A percentile compares a stretch with the other conserved stretches of the same genome.
These are phyloP conservation scores for Globisporangium canariense DNA, from an alignment of 352 stramenopile species.

Conservation along the genomic window DNA sequence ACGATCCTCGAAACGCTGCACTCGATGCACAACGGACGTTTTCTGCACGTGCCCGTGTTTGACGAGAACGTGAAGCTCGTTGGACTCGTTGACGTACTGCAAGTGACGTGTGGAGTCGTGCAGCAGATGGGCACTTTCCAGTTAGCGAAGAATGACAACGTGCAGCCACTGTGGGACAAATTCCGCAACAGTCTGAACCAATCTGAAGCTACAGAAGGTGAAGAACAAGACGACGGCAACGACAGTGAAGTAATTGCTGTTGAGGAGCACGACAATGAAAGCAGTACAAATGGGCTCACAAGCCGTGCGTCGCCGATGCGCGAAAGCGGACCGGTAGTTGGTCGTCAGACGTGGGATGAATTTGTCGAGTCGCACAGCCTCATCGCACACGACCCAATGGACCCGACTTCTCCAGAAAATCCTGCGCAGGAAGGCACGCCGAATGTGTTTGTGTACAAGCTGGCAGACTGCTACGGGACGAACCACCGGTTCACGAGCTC, in stretches of 20 bases:
- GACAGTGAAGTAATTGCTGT: slow-evolving; percentile 10
- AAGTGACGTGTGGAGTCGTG: slow-evolving; percentile 88
- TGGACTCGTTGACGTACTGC: slow-evolving; percentile 95
- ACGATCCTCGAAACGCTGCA: slow-evolving; percentile 96
- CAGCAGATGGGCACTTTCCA: slow-evolving; percentile 85
- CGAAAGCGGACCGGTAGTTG: slow-evolving; percentile 27
- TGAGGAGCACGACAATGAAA: slow-evolving; percentile 1
- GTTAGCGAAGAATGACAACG: slow-evolving; percentile 53
- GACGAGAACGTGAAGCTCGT: slow-evolving; percentile 87
- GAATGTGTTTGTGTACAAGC: slow-evolving; percentile 79
- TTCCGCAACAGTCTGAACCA: slow-evolving; percentile 56
- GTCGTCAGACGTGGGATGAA: slow-evolving; percentile 41
- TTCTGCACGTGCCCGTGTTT: slow-evolving; percentile 96
- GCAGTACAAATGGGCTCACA: background rate
- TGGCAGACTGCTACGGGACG: slow-evolving; percentile 76
- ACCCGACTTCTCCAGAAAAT: slow-evolving; percentile 27
- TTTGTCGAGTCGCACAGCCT: slow-evolving; percentile 32
- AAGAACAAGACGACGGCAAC: slow-evolving; percentile 26
- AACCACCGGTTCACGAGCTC: slow-evolving; percentile 87
- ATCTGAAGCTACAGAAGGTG: slow-evolving; percentile 24
- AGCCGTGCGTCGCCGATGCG: background rate
- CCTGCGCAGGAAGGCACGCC: slow-evolving; percentile 24
- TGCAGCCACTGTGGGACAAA: slow-evolving; percentile 75
- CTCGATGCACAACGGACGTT: slow-evolving; percentile 97
- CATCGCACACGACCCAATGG: slow-evolving; percentile 20